Percentiles rank a stretch among this genome's conserved stretches.
Conservation (phyloP, 805 yeast genomes). For the Candida vaughaniae region DNA sequence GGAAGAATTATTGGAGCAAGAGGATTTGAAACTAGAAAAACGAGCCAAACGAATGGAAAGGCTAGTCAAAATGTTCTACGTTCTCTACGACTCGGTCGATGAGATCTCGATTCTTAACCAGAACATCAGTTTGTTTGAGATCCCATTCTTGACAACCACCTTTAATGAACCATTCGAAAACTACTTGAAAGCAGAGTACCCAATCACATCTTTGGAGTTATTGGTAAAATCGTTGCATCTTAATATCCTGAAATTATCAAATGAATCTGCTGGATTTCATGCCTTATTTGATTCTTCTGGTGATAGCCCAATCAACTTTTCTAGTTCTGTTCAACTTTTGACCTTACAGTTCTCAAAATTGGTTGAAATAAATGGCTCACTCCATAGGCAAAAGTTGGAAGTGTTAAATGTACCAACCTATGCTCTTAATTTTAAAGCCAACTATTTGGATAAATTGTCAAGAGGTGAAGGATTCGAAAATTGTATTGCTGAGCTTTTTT, state of each 20-base stretch:
- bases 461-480: slow-evolving; percentile 36
- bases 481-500: slow-evolving; percentile 36
- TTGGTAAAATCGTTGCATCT: slow-evolving; percentile 23
- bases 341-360: slow-evolving; percentile 21
- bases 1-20: background rate
- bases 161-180: slow-evolving; percentile 20
- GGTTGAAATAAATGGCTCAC: slow-evolving; percentile 22
- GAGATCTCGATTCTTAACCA: slow-evolving; percentile 28
- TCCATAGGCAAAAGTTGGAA: slow-evolving; percentile 13
- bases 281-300: slow-evolving; percentile 29
- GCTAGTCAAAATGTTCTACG: slow-evolving; percentile 16
- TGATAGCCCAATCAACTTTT: slow-evolving; percentile 35
- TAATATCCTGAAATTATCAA: slow-evolving; percentile 20
- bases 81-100: slow-evolving; percentile 21
- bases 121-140: slow-evolving; percentile 22
- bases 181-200: slow-evolving; percentile 19
- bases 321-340: slow-evolving; percentile 32
- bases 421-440: slow-evolving; percentile 34
- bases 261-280: slow-evolving; percentile 39
- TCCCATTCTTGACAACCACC: slow-evolving; percentile 29
- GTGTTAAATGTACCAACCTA: slow-evolving; percentile 30
- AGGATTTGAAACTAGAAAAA: background rate
- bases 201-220: slow-evolving; percentile 24
- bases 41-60: slow-evolving; percentile 7
- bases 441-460: slow-evolving; percentile 30